These are phyloP conservation scores for Lactarius vividus DNA, from an alignment of 768 basidiomycete genomes.

Conservation along the genomic window DNA sequence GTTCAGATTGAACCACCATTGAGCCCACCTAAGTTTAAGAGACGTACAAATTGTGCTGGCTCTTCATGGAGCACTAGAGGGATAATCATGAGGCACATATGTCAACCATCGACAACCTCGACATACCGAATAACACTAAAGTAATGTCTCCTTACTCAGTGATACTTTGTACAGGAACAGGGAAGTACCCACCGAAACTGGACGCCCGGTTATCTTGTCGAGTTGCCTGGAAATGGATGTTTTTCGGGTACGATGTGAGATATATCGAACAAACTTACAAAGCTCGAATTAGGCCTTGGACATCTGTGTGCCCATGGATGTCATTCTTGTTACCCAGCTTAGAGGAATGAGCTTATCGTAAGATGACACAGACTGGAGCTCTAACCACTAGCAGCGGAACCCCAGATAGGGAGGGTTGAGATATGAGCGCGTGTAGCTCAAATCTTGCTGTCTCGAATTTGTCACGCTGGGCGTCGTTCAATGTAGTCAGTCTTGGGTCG, in stretches of 20 bases:
- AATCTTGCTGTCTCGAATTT: conserved; percentile 82
- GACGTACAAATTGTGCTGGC: conserved; percentile 84
- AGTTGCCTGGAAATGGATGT: conserved; percentile 49
- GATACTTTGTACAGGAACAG: neutral
- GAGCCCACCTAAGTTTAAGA: too few relatives aligned
- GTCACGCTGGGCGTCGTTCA: conserved; percentile 52
- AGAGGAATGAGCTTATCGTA: neutral
- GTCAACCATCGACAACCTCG: neutral
- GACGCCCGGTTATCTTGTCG: conserved; percentile 73
- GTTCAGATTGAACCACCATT: conserved; percentile 15
- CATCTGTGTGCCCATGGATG: conserved; percentile 66
- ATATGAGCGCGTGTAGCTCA: conserved; percentile 77
- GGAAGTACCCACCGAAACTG: conserved; percentile 75
- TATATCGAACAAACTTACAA: conserved; percentile 48
- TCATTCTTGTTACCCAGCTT: conserved; percentile 96
- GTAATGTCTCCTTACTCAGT: conserved; percentile 11
- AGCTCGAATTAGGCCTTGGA: conserved; percentile 79
- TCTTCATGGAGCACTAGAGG: conserved; percentile 90
- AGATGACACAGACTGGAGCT: conserved; percentile 20
- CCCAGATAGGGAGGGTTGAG: conserved; percentile 59
- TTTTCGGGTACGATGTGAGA: neutral
- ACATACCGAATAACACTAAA: conserved; percentile 73
- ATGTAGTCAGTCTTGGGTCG: conserved; percentile 4
- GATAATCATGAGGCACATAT: neutral
- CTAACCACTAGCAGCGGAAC: conserved; percentile 83